Evolutionary conservation across 371 early-diverging fungal species (phyloP), one percentile per base, ranked within the genome.

Genomic region (Blastocladiella emersonii): DNA sequence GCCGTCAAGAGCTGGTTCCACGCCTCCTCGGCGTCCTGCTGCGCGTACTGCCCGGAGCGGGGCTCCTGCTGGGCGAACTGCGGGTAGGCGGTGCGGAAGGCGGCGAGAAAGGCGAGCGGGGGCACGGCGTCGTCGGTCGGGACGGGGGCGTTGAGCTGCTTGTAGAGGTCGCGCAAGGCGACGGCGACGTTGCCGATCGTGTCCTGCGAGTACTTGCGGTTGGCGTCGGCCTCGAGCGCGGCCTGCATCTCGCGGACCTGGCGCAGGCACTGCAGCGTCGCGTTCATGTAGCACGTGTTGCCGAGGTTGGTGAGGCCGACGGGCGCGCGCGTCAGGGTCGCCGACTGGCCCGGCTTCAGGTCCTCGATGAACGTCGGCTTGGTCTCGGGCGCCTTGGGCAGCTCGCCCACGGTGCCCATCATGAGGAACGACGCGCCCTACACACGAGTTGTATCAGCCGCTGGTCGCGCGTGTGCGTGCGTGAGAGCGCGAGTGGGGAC

Each of bases 241-340:
- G 57, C 59, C 57, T 81, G 80, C 36, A 99, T 78, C 71, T 95
- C 93, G 1, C 92, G 90, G 43, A 96, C 87, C 1, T 82, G 87
- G 34, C 88, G 82, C 25, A 99, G 76, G 65, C 95, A 94, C 73
- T 99, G 99, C n/a, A 99, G 71, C 2, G 95, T 87, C 2, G 97
- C 84, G 73, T 96, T 98, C 92, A 98, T 88, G 69, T 95, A 99
- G 74, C 99, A 99, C 1, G 98, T 99, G 76, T 99, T 98, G 25
- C 99, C 98, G 43, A 95, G 72, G 68, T 98, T 98, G 41, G 76
- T 77, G 45, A 98, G 76, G 36, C 96, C 98, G 19, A 89, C 78
- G 15, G 96, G 95, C 53, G 32, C 53, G 61, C 80, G 68, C 78
- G 89, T 90, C 27, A 90, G 91, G 72, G 90, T 82, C 2, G 89